Percentiles rank a stretch among this genome's conserved stretches.
These are phyloP conservation scores for Colletotrichum cereale DNA, from an alignment of 2,329 filamentous ascomycete species.

Conservation along the genomic window DNA sequence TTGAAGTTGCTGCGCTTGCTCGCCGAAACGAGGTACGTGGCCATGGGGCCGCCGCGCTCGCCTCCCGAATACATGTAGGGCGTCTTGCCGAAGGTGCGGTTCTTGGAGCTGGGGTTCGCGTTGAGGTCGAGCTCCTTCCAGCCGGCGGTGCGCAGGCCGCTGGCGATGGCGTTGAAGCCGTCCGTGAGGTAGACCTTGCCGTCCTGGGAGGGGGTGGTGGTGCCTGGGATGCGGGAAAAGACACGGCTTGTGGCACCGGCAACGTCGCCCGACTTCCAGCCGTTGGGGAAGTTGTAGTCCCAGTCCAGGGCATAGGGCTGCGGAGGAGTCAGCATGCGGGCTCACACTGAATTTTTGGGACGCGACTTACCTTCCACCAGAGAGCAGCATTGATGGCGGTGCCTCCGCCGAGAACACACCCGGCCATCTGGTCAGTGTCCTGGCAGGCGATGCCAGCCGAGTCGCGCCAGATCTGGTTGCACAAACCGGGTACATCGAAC, in stretches of 20 bases:
- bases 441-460: conserved; percentile 74
- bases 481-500: conserved; percentile 79
- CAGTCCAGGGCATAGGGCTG: conserved; percentile 74
- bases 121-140: conserved; percentile 75
- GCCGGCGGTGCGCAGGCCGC: conserved; percentile 69
- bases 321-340: not conserved
- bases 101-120: conserved; percentile 71
- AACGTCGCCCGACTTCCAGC: conserved; percentile 78
- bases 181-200: conserved; percentile 75
- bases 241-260: conserved; percentile 69
- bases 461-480: conserved; percentile 77
- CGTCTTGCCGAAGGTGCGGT: conserved; percentile 72
- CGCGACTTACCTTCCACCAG: conserved; percentile 69
- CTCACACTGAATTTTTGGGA: not conserved
- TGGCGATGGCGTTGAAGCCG: conserved; percentile 72
- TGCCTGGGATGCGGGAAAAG: conserved; percentile 79
- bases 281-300: conserved; percentile 78
- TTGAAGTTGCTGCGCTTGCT: conserved; percentile 73
- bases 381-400: conserved; percentile 76
- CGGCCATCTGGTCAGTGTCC: conserved; percentile 80
- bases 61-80: conserved; percentile 77
- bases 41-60: conserved; percentile 77
- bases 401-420: conserved; percentile 77
- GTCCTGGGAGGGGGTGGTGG: conserved; percentile 74
- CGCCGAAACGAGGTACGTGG: conserved; percentile 77